phyloP scores from a whole-genome alignment of 2,329 filamentous ascomycete genomes.

The Rhexocercosporidium sp. region DNA sequence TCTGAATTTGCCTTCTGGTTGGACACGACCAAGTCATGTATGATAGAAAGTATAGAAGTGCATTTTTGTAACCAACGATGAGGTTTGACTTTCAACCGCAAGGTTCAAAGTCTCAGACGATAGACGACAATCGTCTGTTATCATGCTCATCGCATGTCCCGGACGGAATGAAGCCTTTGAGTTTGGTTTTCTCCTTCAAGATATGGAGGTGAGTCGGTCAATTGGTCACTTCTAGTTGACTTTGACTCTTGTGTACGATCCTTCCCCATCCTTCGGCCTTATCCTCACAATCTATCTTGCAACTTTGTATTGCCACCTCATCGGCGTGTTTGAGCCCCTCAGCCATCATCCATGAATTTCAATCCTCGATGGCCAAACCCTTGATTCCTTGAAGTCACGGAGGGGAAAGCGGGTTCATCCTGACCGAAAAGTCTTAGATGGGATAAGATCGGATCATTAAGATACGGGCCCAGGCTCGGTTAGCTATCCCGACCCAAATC shows the following conservation, averaged over 20 bases:
- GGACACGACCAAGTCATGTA: background rate
- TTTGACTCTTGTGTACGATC: background rate
- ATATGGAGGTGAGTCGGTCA: background rate
- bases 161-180: background rate
- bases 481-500: background rate
- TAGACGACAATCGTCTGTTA: background rate
- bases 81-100: background rate
- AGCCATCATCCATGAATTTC: no score
- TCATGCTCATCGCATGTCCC: background rate
- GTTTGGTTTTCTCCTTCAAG: background rate
- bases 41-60: background rate
- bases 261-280: background rate
- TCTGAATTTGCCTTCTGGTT: background rate
- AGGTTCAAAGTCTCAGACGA: background rate
- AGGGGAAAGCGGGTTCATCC: constrained; percentile 3
- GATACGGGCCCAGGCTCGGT: background rate
- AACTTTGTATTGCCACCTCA: background rate
- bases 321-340: background rate
- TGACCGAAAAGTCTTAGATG: background rate
- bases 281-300: background rate
- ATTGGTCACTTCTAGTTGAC: background rate
- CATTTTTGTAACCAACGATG: background rate
- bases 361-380: background rate
- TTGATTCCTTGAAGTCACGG: background rate
- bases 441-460: background rate